Evolutionary conservation across 768 basidiomycete species (phyloP).

Genomic region (Wakefieldia striispora): DNA sequence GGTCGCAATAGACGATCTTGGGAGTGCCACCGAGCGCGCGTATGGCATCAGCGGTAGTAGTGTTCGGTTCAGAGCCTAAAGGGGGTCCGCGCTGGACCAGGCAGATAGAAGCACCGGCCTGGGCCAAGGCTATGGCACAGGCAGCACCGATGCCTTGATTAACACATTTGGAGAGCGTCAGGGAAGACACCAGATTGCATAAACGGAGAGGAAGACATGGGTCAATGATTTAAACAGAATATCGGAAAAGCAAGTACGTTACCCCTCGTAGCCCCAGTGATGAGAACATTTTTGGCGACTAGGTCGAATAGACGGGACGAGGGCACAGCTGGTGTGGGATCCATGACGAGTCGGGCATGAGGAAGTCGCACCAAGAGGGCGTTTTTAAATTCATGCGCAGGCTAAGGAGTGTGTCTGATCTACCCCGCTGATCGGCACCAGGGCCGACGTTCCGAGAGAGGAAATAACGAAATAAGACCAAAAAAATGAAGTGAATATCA

Average conservation of each 20-base stretch:
- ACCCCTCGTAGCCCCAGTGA: conserved; percentile 83
- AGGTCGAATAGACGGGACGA: conserved; percentile 66
- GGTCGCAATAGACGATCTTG: conserved; percentile 54
- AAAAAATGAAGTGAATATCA: conserved; percentile 8
- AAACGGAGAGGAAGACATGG: conserved; percentile 8
- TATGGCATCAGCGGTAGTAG: conserved; percentile 36
- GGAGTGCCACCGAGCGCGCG: conserved; percentile 33
- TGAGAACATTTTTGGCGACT: conserved; percentile 62
- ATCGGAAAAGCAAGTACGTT: conserved; percentile 26
- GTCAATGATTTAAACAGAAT: conserved; percentile 13
- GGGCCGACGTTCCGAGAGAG: conserved; percentile 27
- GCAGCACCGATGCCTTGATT: conserved; percentile 52
- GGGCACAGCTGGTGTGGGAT: conserved; percentile 48
- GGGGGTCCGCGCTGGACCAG: conserved; percentile 46
- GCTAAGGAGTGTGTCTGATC: conserved; percentile 11
- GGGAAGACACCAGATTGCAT: conserved; percentile 9
- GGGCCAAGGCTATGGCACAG: conserved; percentile 52
- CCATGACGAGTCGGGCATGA: conserved; percentile 37
- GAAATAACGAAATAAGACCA: conserved; percentile 9
- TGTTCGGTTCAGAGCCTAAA: conserved; percentile 32
- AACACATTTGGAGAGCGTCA: conserved; percentile 10
- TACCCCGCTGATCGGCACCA: conserved; percentile 32
- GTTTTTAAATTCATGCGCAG: conserved; percentile 21
- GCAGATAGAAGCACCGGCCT: conserved; percentile 53
- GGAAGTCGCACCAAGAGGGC: conserved; percentile 4